Base-by-base conservation (phyloP, 305 asterid genomes). In the Rubia peregrina region DNA sequence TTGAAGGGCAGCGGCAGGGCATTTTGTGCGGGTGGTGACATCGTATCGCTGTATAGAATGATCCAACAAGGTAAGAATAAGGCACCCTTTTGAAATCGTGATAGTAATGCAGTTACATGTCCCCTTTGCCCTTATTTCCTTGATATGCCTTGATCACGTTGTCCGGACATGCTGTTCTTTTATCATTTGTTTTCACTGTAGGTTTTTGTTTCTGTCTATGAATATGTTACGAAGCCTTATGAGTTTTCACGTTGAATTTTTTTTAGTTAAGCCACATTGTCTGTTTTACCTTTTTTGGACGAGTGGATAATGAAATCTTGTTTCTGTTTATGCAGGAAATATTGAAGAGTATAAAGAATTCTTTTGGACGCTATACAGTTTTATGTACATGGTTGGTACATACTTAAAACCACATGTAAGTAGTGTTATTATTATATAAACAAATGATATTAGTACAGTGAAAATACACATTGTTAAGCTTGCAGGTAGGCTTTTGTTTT, bases 321-420 rank as follows among this genome's bases (percentile, higher is more conserved):
- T 69, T 78, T 79, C 73, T 44, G 69, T 77, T 66, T 69, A 48
- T 84, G 83, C 90, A 94, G 99, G 98, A 76, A 87, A 83, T 59
- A 60, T 88, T 71, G 95, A 91, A 82, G 92, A 76, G 40, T 74
- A 86, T 87, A 94, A 91, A 79, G 84, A 91, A 36, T 88, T 89
- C 85, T 89, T 85, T 74, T 77, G 85, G 86, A 82, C 87, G 42
- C n/a, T 83, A 40, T 86, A 84, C 81, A 83, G 74, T 75, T 83
- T 85, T 72, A 75, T 94, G 56, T 94, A 94, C 83, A 76, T 82
- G 74, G 68, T 91, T 53, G 98, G 98, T 73, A 94, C 98, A 77
- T 89, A 84, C 81, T 74, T 91, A 83, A 94, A 94, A 85, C 98
- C 96, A 74, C 86, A 89, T 79, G 99, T 94, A 84, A 89, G 98